Evolutionary conservation across 257 asterid genomes (phyloP).

Genomic region (Solanum phureja): DNA sequence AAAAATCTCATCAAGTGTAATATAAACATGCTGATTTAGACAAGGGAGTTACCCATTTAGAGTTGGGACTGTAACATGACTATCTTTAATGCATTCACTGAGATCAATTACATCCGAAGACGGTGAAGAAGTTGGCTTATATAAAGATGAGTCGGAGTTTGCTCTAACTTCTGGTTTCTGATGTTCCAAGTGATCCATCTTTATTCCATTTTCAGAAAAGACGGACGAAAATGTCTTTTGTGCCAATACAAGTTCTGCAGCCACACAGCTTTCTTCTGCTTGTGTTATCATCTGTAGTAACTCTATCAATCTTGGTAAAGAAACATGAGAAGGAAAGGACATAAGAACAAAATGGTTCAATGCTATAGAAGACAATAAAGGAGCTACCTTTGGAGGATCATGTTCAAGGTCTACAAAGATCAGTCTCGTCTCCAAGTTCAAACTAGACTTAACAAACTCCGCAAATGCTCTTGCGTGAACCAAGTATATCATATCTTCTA

Average conservation of each 20-base stretch:
- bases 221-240: slow-evolving; percentile 46
- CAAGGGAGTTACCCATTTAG: slow-evolving; percentile 58
- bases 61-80: slow-evolving; percentile 69
- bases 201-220: slow-evolving; percentile 23
- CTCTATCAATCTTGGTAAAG: background rate
- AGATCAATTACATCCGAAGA: slow-evolving; percentile 55
- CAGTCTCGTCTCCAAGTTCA: slow-evolving; percentile 20
- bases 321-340: background rate
- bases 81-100: slow-evolving; percentile 51
- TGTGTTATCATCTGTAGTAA: slow-evolving; percentile 34
- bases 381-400: slow-evolving; percentile 68
- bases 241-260: slow-evolving; percentile 43
- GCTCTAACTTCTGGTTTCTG: slow-evolving; percentile 1
- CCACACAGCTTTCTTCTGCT: slow-evolving; percentile 24
- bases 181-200: slow-evolving; percentile 19
- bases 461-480: slow-evolving; percentile 39
- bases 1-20: background rate
- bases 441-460: slow-evolving; percentile 37
- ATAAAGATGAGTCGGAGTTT: slow-evolving; percentile 11
- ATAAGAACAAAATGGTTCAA: background rate
- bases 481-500: slow-evolving; percentile 80
- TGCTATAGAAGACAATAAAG: background rate
- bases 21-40: background rate
- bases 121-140: slow-evolving; percentile 11
- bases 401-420: slow-evolving; percentile 54